phyloP scores from a whole-genome alignment of 805 yeast genomes.

The baker's yeast (Saccharomyces cerevisiae) region DNA sequence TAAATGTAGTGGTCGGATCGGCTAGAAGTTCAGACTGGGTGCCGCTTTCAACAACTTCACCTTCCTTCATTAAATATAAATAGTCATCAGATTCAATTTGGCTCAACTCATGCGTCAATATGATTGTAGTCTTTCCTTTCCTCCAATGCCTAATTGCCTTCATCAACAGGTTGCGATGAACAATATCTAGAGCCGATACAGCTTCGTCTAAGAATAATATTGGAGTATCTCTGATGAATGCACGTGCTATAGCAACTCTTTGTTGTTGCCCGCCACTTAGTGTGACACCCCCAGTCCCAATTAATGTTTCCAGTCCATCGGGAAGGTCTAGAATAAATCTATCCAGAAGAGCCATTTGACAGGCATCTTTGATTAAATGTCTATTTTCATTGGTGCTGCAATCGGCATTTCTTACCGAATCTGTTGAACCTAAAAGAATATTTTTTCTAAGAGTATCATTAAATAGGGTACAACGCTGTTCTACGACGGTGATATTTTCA shows the following conservation, averaged over 20 bases:
- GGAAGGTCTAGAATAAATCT: slow-evolving; percentile 43
- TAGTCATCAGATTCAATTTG: slow-evolving; percentile 51
- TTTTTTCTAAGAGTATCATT: slow-evolving; percentile 57
- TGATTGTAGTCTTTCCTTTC: slow-evolving; percentile 60
- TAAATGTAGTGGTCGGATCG: slow-evolving; percentile 7
- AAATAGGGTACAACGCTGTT: slow-evolving; percentile 62
- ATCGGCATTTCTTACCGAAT: slow-evolving; percentile 12
- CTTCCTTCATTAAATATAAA: slow-evolving; percentile 53
- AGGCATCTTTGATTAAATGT: slow-evolving; percentile 35
- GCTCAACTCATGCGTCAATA: slow-evolving; percentile 69
- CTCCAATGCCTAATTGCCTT: slow-evolving; percentile 53
- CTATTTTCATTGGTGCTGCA: slow-evolving; percentile 18
- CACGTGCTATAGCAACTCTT: slow-evolving; percentile 77
- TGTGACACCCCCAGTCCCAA: slow-evolving; percentile 40
- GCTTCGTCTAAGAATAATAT: slow-evolving; percentile 81
- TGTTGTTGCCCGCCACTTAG: slow-evolving; percentile 92
- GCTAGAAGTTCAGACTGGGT: slow-evolving; percentile 28
- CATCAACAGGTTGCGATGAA: slow-evolving; percentile 39
- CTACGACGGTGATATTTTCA: slow-evolving; percentile 61
- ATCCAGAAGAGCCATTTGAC: slow-evolving; percentile 44
- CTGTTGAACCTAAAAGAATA: slow-evolving; percentile 42
- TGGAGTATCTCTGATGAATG: slow-evolving; percentile 62
- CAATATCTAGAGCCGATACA: slow-evolving; percentile 67
- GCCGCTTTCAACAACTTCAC: slow-evolving; percentile 44
- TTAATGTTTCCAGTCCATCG: slow-evolving; percentile 44